Evolutionary conservation across 805 yeast species (phyloP), one percentile per base, ranked within the genome.

Genomic region (Candida pseudofarinosa): DNA sequence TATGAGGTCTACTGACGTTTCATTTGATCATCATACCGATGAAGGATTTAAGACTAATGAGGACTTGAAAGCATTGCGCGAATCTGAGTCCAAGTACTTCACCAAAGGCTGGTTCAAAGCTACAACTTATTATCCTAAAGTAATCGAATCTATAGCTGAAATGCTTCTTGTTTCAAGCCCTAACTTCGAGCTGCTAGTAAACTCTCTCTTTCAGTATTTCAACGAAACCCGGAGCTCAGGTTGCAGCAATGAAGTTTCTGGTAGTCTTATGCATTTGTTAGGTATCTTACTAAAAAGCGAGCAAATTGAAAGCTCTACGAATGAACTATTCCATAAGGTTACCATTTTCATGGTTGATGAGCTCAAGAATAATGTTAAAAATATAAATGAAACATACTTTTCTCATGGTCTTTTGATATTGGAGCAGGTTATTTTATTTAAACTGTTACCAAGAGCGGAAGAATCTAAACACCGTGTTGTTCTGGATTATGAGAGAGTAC

Each of bases 391-490:
- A 19, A 67, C 71, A 13, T 87, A 87, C 83, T 79, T 80, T 52
- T 75, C 83, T 0, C 69, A 76, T 43, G 78, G 80, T 0, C 56
- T 88, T 30, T 59, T 71, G 19, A 71, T 81, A 3, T 67, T 80
- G 37, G 86, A 81, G 42, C 76, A 74, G 30, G 60, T 81, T 3
- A 52, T 85, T 35, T 67, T 81, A 1, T 74, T 69, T 34, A 65
- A 78, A 2, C 71, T 70, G 28, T 62, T 79, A 3, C 88, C 88
- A 0, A 52, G 51, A 1, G 58, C 70, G 4, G 76, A 72, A 44
- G 48, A 56, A 14, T 41, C 71, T 14, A 39, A 45, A 10, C 58
- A 55, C 38, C 19, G 38, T 13, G 38, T 38, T 3, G 35, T 38
- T 4, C 28, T 23, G 28, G 28, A 23, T 23, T 32, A 32, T n/a